Evolutionary conservation across 2,329 filamentous ascomycete genomes (phyloP).

Genomic region (Diaporthe vaccinii): DNA sequence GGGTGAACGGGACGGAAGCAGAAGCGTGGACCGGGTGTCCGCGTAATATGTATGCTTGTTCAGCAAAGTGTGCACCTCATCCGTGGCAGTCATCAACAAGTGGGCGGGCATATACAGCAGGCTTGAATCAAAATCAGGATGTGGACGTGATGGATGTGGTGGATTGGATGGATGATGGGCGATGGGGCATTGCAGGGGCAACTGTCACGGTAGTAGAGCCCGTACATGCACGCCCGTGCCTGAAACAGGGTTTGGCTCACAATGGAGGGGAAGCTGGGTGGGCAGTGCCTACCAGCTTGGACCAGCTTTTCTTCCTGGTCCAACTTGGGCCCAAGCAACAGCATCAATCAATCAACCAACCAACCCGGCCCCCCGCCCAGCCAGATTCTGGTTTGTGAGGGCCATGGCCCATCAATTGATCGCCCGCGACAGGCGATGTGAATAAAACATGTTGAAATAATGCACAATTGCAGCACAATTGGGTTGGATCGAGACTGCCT

Average conservation of each 20-base stretch:
- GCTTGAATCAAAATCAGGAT: neutral
- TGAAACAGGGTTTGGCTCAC: conserved; percentile 26
- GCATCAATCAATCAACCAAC: neutral
- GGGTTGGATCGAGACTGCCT: neutral
- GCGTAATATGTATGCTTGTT: conserved; percentile 8
- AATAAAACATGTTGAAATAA: neutral
- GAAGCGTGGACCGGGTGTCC: neutral
- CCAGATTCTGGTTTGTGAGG: neutral
- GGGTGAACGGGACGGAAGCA: neutral
- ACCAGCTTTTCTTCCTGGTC: neutral
- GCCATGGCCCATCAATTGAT: neutral
- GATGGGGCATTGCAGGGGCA: conserved; percentile 1
- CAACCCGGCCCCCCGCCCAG: neutral
- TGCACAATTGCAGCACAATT: neutral
- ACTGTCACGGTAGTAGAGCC: neutral
- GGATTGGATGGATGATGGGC: neutral
- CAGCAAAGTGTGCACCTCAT: neutral
- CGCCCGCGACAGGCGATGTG: neutral
- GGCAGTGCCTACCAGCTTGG: conserved; percentile 7
- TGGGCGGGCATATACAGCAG: neutral
- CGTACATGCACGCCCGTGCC: neutral
- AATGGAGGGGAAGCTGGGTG: neutral
- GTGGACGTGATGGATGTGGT: neutral
- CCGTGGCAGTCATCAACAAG: neutral
- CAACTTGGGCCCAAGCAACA: neutral